Base-by-base conservation (phyloP, 2,329 filamentous ascomycete genomes). In the Ophiostoma sp. region DNA sequence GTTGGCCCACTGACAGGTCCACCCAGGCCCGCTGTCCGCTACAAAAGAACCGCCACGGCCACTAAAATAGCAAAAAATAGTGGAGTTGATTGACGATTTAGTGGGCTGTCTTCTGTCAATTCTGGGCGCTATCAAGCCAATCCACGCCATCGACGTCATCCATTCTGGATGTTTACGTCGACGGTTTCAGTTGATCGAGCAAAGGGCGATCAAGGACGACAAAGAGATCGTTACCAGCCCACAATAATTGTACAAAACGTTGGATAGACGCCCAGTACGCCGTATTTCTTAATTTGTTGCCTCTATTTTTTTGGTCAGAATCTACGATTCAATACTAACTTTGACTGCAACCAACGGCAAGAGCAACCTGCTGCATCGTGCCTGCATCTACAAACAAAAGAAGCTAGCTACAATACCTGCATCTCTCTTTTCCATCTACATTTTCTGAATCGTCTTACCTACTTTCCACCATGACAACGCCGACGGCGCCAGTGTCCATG, bases 131-230 rank as follows among this genome's bases (percentile, higher is more conserved):
- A 59, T 4, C 25, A 33, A 19, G 25, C 55, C 28, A 59, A 33
- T 33, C 12, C 33, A 64, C 33, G 64, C 64, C 64, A 69, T 52
- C 25, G 64, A 69, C 42, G 64, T 69, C 64, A 69, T 66, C n/a
- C 61, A 66, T 66, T 45, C 61, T 15, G n/a, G 12, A 45, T 66
- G 61, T 64, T 42, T 68, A 68, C 64, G 39, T 68, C 25, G 42
- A 63, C 31, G 31, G 25, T 50, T 68, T 11, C 22, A n/a, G 9
- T 15, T 11, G 33, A 64, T 25, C 8, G 19, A 63, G 1, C n/a
- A 2, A 42, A 12, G 39, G 19, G 19, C 50, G 19, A 9, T 12
- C 11, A 11, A 50, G 22, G 28, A 12, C 11, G 42, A 68, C 64
- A 68, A 50, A 68, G 42, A 33, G 3, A 31, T 2, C 19, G 22